Evolutionary conservation across 1,284 basidiomycete genomes (phyloP), one percentile per base, ranked within the genome.

Genomic region (Microbotryum lychnidis-dioicae): DNA sequence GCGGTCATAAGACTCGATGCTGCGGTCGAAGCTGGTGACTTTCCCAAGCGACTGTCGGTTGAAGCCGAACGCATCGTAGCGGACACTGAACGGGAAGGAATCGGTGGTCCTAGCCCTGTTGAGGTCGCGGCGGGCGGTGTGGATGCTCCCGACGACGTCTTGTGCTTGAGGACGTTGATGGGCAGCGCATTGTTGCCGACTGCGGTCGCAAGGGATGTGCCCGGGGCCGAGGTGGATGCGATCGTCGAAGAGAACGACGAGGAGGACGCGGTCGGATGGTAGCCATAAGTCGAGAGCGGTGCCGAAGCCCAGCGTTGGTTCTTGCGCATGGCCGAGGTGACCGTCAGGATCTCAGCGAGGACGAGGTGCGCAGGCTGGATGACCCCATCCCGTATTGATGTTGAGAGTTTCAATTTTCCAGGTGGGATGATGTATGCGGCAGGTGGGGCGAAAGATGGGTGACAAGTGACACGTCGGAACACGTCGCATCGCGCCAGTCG

Each of bases 311-410:
- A 94, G 55, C 91, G 84, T 54, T 91, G 90, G 77, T 94, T 94
- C 78, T 93, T 91, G 75, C 94, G 88, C 90, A 98, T 96, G n/a
- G 85, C 83, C 5, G 91, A 91, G 48, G 91, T 96, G 69, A 98
- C 89, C 14, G 90, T 82, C 59, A 93, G 81, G 67, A 97, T 89
- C 80, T 97, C 93, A 46, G 89, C 85, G 65, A 86, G 82, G 29
- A 94, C 75, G 52, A 93, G 83, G 80, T 93, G 89, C 63, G 84
- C 84, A 45, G 80, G 77, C 45, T 68, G 64, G 18, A 44, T 25
- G 16, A 12, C 16, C 16, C 37, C 12, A 42, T 42, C 10, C 31
- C 31, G 16, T 42, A 10, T 12, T 42, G 37, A 42, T 2, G 37
- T 31, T 31, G 31, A 31, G 31, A 31, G 7, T 31, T n/a, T n/a